Conservation (phyloP, 1,284 basidiomycete species). For the Hemileccinum hortonii region DNA sequence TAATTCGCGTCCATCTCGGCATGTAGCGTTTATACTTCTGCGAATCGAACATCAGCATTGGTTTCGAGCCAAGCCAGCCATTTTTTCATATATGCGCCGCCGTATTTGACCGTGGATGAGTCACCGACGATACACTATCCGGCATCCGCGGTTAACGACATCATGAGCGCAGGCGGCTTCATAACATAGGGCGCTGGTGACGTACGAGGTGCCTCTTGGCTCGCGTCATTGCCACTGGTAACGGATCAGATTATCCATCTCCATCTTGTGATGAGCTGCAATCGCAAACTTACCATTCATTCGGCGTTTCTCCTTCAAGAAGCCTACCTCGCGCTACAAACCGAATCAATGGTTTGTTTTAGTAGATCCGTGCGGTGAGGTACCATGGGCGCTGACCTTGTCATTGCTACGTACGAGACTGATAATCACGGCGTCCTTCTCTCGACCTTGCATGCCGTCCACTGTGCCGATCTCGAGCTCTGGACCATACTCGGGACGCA, state of each 20-base stretch:
- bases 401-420: slow-evolving; percentile 88
- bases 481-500: slow-evolving; percentile 67
- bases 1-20: no score
- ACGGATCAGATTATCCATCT: background rate
- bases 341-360: background rate
- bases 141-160: slow-evolving; percentile 28
- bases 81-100: slow-evolving; percentile 77
- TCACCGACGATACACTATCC: slow-evolving; percentile 85
- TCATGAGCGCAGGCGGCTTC: no score
- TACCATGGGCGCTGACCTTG: slow-evolving; percentile 41
- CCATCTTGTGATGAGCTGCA: background rate
- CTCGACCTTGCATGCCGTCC: slow-evolving; percentile 92
- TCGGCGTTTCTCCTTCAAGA: slow-evolving; percentile 85
- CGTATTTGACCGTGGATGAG: slow-evolving; percentile 83
- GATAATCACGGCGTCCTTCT: slow-evolving; percentile 88
- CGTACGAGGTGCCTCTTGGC: slow-evolving; percentile 83
- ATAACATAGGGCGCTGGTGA: background rate
- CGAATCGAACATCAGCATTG: slow-evolving; percentile 86
- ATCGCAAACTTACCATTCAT: slow-evolving; percentile 66
- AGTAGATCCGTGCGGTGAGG: background rate
- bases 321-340: slow-evolving; percentile 80
- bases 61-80: slow-evolving; percentile 91
- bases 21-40: slow-evolving; percentile 40
- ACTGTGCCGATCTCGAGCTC: slow-evolving; percentile 87
- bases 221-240: slow-evolving; percentile 87